A percentile compares a stretch with the other conserved stretches of the same genome.
Evolutionary conservation across 768 basidiomycete species (phyloP).

Genomic region (Dioszegia hungarica): DNA sequence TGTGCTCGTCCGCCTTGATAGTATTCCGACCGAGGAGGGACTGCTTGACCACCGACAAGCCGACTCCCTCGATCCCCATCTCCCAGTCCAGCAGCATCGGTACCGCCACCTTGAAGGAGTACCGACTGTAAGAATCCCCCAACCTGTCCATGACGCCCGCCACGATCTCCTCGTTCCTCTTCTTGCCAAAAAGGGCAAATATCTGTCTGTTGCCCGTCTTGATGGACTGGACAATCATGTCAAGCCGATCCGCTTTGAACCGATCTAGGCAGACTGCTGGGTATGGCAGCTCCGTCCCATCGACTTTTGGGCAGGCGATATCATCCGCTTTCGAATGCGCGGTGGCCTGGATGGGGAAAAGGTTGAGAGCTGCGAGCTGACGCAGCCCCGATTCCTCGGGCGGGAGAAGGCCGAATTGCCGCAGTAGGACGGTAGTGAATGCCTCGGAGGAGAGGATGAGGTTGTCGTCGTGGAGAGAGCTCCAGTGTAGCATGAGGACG

Average conservation of each 20-base stretch:
- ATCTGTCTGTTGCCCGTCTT: background rate
- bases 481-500: background rate
- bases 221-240: background rate
- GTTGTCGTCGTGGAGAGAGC: background rate
- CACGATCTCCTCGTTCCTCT: background rate
- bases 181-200: background rate
- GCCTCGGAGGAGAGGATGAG: background rate
- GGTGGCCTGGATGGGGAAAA: background rate
- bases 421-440: background rate
- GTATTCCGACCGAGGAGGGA: background rate
- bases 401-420: background rate
- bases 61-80: background rate
- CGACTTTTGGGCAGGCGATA: background rate
- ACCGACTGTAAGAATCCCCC: background rate
- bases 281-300: background rate
- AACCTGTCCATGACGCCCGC: background rate
- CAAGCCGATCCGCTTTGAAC: background rate
- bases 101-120: background rate
- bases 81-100: background rate
- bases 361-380: background rate
- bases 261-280: background rate
- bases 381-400: conserved; percentile 2
- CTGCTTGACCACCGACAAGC: background rate
- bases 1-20: background rate
- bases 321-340: background rate